phyloP scores from a whole-genome alignment of 2,329 filamentous ascomycete genomes.

The Plenodomus lindquistii region DNA sequence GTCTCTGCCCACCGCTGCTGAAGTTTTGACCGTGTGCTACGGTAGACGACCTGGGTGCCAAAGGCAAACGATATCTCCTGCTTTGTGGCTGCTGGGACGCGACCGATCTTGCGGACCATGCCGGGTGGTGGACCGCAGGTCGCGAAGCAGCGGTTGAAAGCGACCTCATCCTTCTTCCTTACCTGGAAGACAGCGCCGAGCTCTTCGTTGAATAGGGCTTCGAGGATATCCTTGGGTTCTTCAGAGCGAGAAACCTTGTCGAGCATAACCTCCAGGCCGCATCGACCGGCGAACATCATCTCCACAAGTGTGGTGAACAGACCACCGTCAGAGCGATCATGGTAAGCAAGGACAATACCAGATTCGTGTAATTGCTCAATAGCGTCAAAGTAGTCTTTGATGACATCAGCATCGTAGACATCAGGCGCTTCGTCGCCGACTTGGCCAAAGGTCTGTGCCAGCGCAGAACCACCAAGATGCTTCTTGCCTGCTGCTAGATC shows the following conservation, averaged over 20 bases:
- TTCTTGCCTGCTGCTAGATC: constrained; percentile 82
- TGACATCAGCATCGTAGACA: constrained; percentile 76
- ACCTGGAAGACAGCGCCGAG: constrained; percentile 96
- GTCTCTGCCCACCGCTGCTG: constrained; percentile 89
- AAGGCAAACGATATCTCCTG: constrained; percentile 79
- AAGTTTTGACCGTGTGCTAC: constrained; percentile 70
- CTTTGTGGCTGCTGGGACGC: constrained; percentile 68
- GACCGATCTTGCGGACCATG: constrained; percentile 81
- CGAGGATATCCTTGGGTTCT: constrained; percentile 66
- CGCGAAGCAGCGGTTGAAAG: constrained; percentile 88
- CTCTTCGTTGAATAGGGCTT: constrained; percentile 92
- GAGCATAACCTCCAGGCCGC: constrained; percentile 81
- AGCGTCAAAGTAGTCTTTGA: constrained; percentile 92
- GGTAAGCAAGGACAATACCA: constrained; percentile 84
- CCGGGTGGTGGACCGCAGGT: constrained; percentile 83
- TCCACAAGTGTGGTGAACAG: constrained; percentile 87
- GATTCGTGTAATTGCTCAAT: constrained; percentile 69
- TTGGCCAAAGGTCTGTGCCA: constrained; percentile 87
- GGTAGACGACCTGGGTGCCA: constrained; percentile 68
- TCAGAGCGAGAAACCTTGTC: constrained; percentile 69
- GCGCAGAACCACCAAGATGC: constrained; percentile 84
- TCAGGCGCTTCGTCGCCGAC: constrained; percentile 85
- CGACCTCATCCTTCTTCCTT: constrained; percentile 77
- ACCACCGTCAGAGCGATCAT: constrained; percentile 92
- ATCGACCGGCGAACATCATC: constrained; percentile 98